Evolutionary conservation across 768 basidiomycete genomes (phyloP), one percentile per base, ranked within the genome.

Genomic region (Calocera cornea): DNA sequence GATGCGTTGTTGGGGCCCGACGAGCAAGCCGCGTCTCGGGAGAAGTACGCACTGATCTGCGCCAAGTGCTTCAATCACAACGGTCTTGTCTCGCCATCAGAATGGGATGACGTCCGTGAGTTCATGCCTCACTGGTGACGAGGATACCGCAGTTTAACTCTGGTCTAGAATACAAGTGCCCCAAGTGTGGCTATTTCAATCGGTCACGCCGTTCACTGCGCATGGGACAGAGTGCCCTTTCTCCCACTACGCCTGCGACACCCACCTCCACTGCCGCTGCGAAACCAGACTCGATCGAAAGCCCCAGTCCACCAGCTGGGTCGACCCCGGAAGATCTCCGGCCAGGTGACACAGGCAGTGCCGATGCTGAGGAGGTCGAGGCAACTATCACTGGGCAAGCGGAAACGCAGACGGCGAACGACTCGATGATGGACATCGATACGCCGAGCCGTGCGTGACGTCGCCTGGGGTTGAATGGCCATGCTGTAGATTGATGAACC

Each of bases 1-100:
- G 93, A 95, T 74, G 88, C 87, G 2, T 79, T 95, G 49, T 80
- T 95, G 1, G 92, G 92, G 19, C 90, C 91, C 65, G 89, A 89
- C 63, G 87, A 89, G 27, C 33, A 72, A 69, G 68, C 65, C 40
- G 78, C 77, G 33, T 78, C 83, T 2, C 72, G 74, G 12, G 76
- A 75, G 31, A 65, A 63, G 12, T 41, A 65, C 29, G 75, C 76
- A 60, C 73, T 79, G 72, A 67, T 95, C 91, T 72, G 93, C 93
- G 1, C 82, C 95, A 19, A 41, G 69, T 95, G 93, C 73, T 95
- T 89, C 72, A 77, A 84, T 24, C 93, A 95, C 74, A 95, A 95
- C 69, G 93, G 93, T 1, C 80, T 97, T 1, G 89, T 92, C 11
- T 87, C 87, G 72, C 91, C 92, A 74, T 84, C 80, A 50, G 81